Conservation (phyloP, 176 grass and related monocot genomes). For the Dactylis glomerata region DNA sequence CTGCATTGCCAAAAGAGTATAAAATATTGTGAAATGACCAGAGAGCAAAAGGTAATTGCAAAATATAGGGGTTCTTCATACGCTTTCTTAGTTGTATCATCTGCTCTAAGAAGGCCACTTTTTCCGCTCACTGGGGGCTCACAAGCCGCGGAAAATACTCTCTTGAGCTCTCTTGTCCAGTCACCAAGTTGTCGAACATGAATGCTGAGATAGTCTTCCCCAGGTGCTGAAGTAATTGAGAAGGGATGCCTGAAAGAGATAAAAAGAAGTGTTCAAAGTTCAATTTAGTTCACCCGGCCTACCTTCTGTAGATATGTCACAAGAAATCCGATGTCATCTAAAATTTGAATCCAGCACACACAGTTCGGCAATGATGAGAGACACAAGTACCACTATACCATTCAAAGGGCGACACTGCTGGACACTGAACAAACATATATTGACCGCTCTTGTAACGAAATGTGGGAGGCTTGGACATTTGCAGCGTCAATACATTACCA, state of each 20-base stretch:
- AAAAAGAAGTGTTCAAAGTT: constrained; percentile 16
- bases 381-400: constrained; percentile 50
- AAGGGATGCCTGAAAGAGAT: constrained; percentile 83
- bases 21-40: constrained; percentile 15
- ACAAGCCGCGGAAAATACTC: constrained; percentile 83
- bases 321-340: constrained; percentile 15
- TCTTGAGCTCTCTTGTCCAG: constrained; percentile 90
- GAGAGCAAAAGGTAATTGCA: constrained; percentile 8
- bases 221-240: constrained; percentile 96
- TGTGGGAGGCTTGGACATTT: constrained; percentile 85
- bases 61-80: constrained; percentile 32
- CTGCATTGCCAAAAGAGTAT: constrained; percentile 46
- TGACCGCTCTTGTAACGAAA: constrained; percentile 97
- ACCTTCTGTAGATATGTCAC: neutral
- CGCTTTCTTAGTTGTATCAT: constrained; percentile 90
- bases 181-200: constrained; percentile 96
- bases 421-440: constrained; percentile 99
- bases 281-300: neutral
- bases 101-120: constrained; percentile 93
- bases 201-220: constrained; percentile 88
- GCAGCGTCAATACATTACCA: constrained; percentile 89
- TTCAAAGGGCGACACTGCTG: constrained; percentile 91
- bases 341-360: neutral
- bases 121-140: constrained; percentile 83
- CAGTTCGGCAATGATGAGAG: neutral